A percentile compares a stretch with the other conserved stretches of the same genome.
phyloP scores from a whole-genome alignment of 116 monocot species.

The Posidonia oceanica region DNA sequence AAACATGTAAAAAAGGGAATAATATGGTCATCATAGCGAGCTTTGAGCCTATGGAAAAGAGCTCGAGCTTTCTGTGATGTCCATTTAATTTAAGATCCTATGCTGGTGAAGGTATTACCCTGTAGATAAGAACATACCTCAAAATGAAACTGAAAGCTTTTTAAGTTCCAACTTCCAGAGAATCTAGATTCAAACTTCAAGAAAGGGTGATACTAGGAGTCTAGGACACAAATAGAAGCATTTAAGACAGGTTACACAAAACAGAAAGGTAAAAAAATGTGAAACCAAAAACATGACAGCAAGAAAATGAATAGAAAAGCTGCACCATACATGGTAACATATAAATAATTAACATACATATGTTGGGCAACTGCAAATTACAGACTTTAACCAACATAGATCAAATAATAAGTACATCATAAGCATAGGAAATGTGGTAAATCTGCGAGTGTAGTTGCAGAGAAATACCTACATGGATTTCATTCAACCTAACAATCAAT shows the following conservation, averaged over 20 bases:
- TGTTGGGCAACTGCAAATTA: no score
- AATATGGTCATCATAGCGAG: conserved; percentile 11
- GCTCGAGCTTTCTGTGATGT: conserved; percentile 11
- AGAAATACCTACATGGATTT: not conserved
- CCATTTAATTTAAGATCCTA: conserved; percentile 10
- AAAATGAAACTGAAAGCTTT: not conserved
- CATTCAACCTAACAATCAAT: not conserved
- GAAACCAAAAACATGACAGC: not conserved
- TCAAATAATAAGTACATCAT: not conserved
- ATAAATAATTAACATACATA: no score
- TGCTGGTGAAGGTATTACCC: not conserved
- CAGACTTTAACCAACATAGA: not conserved
- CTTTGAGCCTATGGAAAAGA: not conserved
- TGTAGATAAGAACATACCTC: not conserved
- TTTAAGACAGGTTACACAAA: not conserved
- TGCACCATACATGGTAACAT: not conserved
- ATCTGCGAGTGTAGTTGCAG: not conserved
- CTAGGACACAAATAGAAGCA: not conserved
- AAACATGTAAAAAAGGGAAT: not conserved
- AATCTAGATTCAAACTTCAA: conserved; percentile 2
- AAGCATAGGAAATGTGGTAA: not conserved
- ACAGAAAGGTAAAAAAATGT: not conserved
- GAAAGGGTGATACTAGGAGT: not conserved
- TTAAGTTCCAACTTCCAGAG: conserved; percentile 3
- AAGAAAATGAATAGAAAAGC: not conserved